A percentile compares a stretch with the other conserved stretches of the same genome.
These are phyloP conservation scores for Ophiostoma sp. DNA, from an alignment of 2,329 filamentous ascomycete species.

Conservation along the genomic window DNA sequence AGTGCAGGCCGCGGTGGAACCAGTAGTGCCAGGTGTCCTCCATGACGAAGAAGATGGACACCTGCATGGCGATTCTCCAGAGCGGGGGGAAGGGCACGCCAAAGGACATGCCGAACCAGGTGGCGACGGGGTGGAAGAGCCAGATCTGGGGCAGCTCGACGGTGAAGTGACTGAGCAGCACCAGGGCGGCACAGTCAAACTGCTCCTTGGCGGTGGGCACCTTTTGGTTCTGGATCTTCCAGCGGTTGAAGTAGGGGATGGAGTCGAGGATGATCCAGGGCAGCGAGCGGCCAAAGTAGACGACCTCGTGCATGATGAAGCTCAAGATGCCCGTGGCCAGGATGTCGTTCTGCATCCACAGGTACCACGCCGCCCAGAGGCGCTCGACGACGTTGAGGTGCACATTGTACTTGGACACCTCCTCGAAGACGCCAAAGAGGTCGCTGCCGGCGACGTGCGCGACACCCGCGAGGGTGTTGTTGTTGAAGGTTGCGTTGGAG, in stretches of 20 bases:
- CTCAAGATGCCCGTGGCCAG: constrained; percentile 97
- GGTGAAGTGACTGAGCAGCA: constrained; percentile 92
- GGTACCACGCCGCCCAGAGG: constrained; percentile 94
- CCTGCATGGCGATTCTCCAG: constrained; percentile 85
- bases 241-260: constrained; percentile 82
- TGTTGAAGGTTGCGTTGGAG: constrained; percentile 23
- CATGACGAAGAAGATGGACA: constrained; percentile 87
- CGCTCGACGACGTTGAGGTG: constrained; percentile 81
- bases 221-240: constrained; percentile 90
- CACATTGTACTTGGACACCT: constrained; percentile 69
- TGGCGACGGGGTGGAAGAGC: constrained; percentile 96
- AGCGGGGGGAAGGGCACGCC: constrained; percentile 81
- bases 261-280: constrained; percentile 91
- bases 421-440: constrained; percentile 56
- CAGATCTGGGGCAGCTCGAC: constrained; percentile 98
- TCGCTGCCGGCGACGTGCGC: constrained; percentile 40
- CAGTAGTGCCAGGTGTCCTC: constrained; percentile 99
- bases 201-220: constrained; percentile 90
- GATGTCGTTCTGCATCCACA: constrained; percentile 96
- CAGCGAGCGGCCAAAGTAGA: constrained; percentile 89
- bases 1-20: constrained; percentile 87
- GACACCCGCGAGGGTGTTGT: constrained; percentile 22
- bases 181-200: constrained; percentile 87
- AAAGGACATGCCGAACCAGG: constrained; percentile 83
- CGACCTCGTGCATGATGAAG: constrained; percentile 85